These are phyloP conservation scores for Sarocladium strictum DNA, from an alignment of 2,329 filamentous ascomycete species.

Conservation along the genomic window DNA sequence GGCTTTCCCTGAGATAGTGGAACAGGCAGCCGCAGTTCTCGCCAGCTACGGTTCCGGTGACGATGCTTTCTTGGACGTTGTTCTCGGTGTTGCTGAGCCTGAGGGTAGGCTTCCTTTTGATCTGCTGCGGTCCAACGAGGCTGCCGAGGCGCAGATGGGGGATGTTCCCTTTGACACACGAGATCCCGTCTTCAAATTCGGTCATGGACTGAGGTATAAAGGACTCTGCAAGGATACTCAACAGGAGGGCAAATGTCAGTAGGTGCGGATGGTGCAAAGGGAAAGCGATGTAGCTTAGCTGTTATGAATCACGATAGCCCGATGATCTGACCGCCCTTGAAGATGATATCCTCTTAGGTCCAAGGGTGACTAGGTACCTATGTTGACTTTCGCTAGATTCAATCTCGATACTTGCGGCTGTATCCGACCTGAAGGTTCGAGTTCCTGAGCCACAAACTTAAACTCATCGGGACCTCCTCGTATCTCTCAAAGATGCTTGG, in stretches of 20 bases:
- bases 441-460: too few relatives aligned
- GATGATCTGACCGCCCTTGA: too few relatives aligned
- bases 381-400: too few relatives aligned
- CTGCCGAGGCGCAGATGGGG: conserved; percentile 27
- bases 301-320: too few relatives aligned
- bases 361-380: too few relatives aligned
- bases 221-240: background rate
- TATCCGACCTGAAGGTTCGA: too few relatives aligned
- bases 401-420: too few relatives aligned
- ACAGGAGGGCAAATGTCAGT: background rate
- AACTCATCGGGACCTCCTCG: too few relatives aligned
- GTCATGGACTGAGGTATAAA: conserved; percentile 27
- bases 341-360: too few relatives aligned
- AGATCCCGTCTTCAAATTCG: conserved; percentile 23
- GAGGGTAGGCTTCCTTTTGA: conserved; percentile 28
- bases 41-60: conserved; percentile 31
- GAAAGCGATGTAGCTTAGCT: background rate
- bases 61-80: conserved; percentile 35
- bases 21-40: conserved; percentile 29
- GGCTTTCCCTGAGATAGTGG: conserved; percentile 34
- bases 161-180: conserved; percentile 24
- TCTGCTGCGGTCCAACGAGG: conserved; percentile 36
- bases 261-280: background rate
- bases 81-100: conserved; percentile 26
- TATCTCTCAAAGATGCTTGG: too few relatives aligned